Evolutionary conservation across 495 filamentous ascomycete genomes (phyloP), one percentile per base, ranked within the genome.

Genomic region (Neurospora sp.): DNA sequence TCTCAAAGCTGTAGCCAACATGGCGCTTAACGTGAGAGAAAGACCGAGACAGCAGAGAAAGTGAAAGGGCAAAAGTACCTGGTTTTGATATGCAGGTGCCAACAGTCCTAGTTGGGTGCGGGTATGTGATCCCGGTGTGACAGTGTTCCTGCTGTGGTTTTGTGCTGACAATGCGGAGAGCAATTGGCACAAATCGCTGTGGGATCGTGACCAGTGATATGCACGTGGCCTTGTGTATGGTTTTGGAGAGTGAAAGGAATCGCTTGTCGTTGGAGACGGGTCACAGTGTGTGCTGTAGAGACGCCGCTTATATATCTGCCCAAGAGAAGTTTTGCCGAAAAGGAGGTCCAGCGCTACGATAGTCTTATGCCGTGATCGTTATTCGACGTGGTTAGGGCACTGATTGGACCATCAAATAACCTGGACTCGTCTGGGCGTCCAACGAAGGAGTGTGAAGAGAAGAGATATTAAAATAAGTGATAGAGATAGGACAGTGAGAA

Each of bases 401-500:
- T 61, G 14, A 35, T 35, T 61, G 27, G 53, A 27, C 27, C 53
- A 27, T 35, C 53, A 61, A 35, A 31, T 31, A 31, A 31, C 5
- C 14, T 7, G 5, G 6, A 27, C 12, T 61, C 22, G 53, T 61
- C n/a, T 22, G 18, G 22, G 44, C 39, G 44, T 77, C 68, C 65
- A 73, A 68, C 20, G 27, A 69, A 69, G 40, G 61, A 46, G 42
- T 18, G 72, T 37, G 69, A n/a, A 71, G 35, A 71, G 39, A 70
- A 71, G 31, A 68, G 73, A 69, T 69, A 65, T 70, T 74, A 74
- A 71, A 72, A 41, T 69, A 76, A 76, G 69, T 70, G 72, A 69
- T 70, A 74, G 53, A 78, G 75, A 72, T 77, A 80, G 73, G 7
- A 18, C 12, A 77, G 79, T 78, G 76, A 82, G 83, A 86, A 84